Base-by-base conservation (phyloP, 148 eudicot genomes). In the Limonium bicolor region DNA sequence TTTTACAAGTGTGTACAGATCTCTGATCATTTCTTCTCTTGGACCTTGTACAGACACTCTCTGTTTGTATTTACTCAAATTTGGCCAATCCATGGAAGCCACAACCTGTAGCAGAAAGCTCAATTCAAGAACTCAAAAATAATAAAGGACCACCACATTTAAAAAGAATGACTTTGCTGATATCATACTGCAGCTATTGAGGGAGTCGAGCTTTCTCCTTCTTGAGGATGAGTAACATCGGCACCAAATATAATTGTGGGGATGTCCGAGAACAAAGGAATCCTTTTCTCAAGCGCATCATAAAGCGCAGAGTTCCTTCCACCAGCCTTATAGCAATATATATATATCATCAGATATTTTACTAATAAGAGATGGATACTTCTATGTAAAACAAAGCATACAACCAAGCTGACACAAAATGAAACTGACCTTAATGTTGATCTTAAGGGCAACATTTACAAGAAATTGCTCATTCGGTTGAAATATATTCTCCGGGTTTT, bases 171-270 rank as follows among this genome's bases (percentile, higher is more conserved):
- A 17, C 10, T 18, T 1, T 10, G 18, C 9, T 2, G 31, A 7
- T 25, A 33, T 13, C 63, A 50, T 74, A 84, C 97, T 11, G 97
- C 95, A 20, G 95, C 95, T 6, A 90, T 73, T 7, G 97, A 90
- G 12, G 97, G 82, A 50, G 69, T 77, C 2, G 72, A 68, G 53
- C 80, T 95, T 44, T 90, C 88, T 47, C 96, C 96, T 0, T 87
- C 82, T 26, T 53, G 27, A 16, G 97, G 84, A 62, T 90, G 97
- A n/a, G 97, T 90, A 2, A 90, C 97, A 73, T 90, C 97, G 44
- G 95, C 97, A 16, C 95, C 97, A 51, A 90, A 74, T 1, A 90
- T 64, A 0, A 90, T 90, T 1, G 93, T 90, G 4, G 77, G 28
- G 9, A 7, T 6, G 9, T 13, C 31, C 1, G 48, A 14, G 7